Evolutionary conservation across 1,139 yeast species (phyloP).

Genomic region (Diutina catenulata): DNA sequence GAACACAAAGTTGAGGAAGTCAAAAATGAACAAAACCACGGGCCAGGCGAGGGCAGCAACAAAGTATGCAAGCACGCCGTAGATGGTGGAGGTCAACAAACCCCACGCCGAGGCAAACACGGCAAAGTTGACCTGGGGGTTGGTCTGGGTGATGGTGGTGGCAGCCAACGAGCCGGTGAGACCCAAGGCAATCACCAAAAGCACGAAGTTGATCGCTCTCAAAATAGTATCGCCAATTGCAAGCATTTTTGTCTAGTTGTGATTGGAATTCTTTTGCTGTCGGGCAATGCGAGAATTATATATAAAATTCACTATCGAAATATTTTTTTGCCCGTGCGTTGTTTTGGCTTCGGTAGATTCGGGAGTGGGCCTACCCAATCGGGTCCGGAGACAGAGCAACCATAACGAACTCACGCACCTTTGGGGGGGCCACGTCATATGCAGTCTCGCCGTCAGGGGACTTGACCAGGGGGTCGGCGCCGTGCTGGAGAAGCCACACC

Average conservation of each 20-base stretch:
- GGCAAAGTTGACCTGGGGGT: slow-evolving; percentile 81
- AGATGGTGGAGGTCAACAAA: slow-evolving; percentile 64
- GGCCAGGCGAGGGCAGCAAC: slow-evolving; percentile 83
- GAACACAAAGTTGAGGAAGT: slow-evolving; percentile 82
- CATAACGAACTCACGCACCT: slow-evolving; percentile 22
- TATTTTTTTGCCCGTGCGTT: slow-evolving; percentile 1
- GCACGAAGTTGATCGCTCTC: slow-evolving; percentile 62
- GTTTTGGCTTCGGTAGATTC: slow-evolving; percentile 6
- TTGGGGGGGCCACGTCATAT: slow-evolving; percentile 48
- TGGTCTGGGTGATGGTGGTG: slow-evolving; percentile 38
- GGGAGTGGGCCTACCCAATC: slow-evolving; percentile 3
- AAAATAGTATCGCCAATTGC: slow-evolving; percentile 67
- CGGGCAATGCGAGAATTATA: not conserved
- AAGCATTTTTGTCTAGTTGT: slow-evolving; percentile 21
- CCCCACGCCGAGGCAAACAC: slow-evolving; percentile 85
- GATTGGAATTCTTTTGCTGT: not conserved
- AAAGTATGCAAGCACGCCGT: slow-evolving; percentile 71
- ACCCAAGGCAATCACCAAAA: slow-evolving; percentile 71
- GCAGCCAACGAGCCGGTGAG: slow-evolving; percentile 78
- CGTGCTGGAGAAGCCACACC: slow-evolving; percentile 42
- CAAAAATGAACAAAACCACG: slow-evolving; percentile 56
- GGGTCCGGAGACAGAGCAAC: slow-evolving; percentile 5
- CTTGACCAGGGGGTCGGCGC: slow-evolving; percentile 48
- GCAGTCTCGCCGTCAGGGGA: slow-evolving; percentile 49
- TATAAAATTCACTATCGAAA: slow-evolving; percentile 1